Base-by-base conservation (phyloP, 257 asterid genomes). In the Scutellaria galericulata region DNA sequence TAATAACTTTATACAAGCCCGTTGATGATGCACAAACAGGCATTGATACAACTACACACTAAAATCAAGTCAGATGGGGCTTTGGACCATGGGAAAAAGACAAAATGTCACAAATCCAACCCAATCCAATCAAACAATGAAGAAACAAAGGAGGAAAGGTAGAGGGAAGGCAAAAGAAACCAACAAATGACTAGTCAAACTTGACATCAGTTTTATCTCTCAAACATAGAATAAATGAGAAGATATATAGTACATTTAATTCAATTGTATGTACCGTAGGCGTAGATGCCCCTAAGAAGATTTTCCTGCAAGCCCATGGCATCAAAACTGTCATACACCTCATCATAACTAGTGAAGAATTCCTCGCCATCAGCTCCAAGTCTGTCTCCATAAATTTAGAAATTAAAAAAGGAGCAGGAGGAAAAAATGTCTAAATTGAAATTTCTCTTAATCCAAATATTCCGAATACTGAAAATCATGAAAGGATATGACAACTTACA, bases 201-300 rank as follows among this genome's bases (percentile, higher is more conserved):
- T 14, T 41, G 55, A 51, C 45, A 52, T 53, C 10, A 13, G 12
- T 15, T 9, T 31, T 63, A 7, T 8, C 11, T 27, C 18, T 11
- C 9, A 31, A 39, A 40, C 46, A 24, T 12, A 63, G 20, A 46
- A 39, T 14, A 12, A 14, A 39, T 4, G 45, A 69, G 15, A 48
- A 55, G 46, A 13, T 42, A 13, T 9, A 52, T 5, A 24, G 47
- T 14, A 40, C 42, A 22, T 77, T 42, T 9, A 50, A 51, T 59
- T 42, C 27, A 53, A 71, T 54, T 73, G 40, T 31, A 41, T 61
- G 61, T 84, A 84, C 90, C 91, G 31, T 86, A 86, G 53, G 91
- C 91, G 73, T 86, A 86, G 62, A 86, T 83, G 70, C 91, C 91
- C 73, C 91, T 82, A 14, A 83, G 85, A 46, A 83, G 85, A 64